Base-by-base conservation (phyloP, 371 early-diverging fungal species). In the Apophysomyces elegans region DNA sequence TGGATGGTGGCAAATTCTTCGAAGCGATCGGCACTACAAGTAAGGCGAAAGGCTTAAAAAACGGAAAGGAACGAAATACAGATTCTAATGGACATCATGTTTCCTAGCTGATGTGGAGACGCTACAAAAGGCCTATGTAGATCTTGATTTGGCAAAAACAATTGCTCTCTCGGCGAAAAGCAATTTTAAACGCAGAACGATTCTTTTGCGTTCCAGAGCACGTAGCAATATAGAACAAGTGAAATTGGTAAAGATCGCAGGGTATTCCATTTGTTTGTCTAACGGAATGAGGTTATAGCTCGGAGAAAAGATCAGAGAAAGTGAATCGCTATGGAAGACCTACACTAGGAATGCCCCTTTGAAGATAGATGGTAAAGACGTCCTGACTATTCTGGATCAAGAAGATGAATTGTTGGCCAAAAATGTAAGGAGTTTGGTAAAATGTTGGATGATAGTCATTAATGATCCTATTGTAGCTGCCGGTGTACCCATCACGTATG, bases 91-190 rank as follows among this genome's bases (percentile, higher is more conserved):
- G 18, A 50, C 26, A 62, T 21, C 38, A 14, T 26, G 8, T 18
- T 14, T 3, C 43, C 35, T 35, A 70, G 74, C 60, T 58, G 71
- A 74, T 58, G 57, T 71, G 14, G 56, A 67, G 37, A 69, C 65
- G 59, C 61, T 75, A 43, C 69, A 68, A 58, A 72, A 69, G 39
- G 67, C 70, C 8, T 69, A 58, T 63, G 54, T 63, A 8, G 65
- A 75, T 45, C 69, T 75, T 36, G 68, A 72, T 46, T 67, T 75
- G 14, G 72, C 76, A 44, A 72, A 70, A 63, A 72, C 69, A 26
- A 65, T 75, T 21, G 62, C 67, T 37, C 65, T 63, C n/a, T 67
- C 72, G n/a, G 66, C 69, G 9, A 63, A 67, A 56, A 65, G 50
- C 45, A 67, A 72, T 37, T 60, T 66, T 32, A 75, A 72, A 45